Conservation (phyloP, 1,284 basidiomycete genomes). For the Taiwanofungus camphoratus region DNA sequence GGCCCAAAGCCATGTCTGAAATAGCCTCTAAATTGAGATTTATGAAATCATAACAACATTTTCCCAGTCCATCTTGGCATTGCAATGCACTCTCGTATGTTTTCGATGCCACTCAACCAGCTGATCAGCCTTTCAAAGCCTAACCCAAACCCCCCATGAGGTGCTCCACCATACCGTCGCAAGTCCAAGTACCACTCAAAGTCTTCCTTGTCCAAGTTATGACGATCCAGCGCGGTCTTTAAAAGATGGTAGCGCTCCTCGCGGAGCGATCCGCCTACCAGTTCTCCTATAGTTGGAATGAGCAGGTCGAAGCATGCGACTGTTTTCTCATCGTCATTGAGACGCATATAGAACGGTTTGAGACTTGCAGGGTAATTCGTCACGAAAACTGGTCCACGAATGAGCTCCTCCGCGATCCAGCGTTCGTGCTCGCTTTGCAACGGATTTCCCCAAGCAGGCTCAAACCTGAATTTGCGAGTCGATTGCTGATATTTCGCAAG, state of each 20-base stretch:
- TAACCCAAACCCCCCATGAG: constrained; percentile 91
- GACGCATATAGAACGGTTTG: constrained; percentile 98
- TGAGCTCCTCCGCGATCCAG: constrained; percentile 72
- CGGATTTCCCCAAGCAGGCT: constrained; percentile 64
- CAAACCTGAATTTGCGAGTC: constrained; percentile 42
- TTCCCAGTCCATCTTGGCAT: constrained; percentile 87
- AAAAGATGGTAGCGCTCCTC: constrained; percentile 75
- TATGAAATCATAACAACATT: constrained; percentile 55
- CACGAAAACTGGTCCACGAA: constrained; percentile 81
- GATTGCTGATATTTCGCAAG: constrained; percentile 40
- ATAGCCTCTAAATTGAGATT: too few relatives aligned
- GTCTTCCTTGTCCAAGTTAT: constrained; percentile 46
- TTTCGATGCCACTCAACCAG: constrained; percentile 80
- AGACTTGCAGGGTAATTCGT: constrained; percentile 78
- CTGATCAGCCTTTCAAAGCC: constrained; percentile 86
- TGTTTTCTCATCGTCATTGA: constrained; percentile 50
- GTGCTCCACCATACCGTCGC: constrained; percentile 73
- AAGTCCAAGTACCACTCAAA: constrained; percentile 88
- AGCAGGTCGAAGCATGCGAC: constrained; percentile 95
- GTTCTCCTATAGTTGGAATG: constrained; percentile 84
- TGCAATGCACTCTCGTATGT: constrained; percentile 84
- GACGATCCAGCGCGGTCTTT: constrained; percentile 42
- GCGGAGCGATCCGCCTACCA: constrained; percentile 87
- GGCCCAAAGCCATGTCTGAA: too few relatives aligned
- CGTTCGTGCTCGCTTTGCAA: constrained; percentile 91